Base-by-base conservation (phyloP, 1,139 yeast species). In the Geotrichum reessii region DNA sequence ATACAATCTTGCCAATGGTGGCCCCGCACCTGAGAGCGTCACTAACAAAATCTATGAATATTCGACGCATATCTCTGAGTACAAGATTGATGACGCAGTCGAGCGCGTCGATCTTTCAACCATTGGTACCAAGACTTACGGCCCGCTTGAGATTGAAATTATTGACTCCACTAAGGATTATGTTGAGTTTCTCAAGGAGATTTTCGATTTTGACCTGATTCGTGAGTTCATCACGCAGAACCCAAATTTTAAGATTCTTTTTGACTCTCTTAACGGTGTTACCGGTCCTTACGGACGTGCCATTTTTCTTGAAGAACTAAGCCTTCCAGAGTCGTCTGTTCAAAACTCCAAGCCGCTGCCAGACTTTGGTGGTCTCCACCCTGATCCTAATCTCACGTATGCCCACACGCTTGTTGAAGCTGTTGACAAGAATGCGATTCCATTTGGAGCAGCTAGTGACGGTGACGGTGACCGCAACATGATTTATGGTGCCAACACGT, bases 391-490 rank as follows among this genome's bases (percentile, higher is more conserved):
- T 75, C 81, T 93, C 73, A 92, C 98, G 19, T 95, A 95, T 70
- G 99, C 99, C 12, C 84, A 82, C 64, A 83, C 96, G 14, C 79
- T 93, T 64, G 99, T 93, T 31, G 87, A 84, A 56, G 81, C 82
- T 65, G 99, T 93, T 14, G 97, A 93, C 71, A 72, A 75, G 31
- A 87, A 87, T 63, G 76, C 82, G 61, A 87, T 92, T 65, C 90
- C 95, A 8, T 92, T 93, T 74, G 99, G 99, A 65, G 99, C 99
- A 47, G 99, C 99, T 6, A 87, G 96, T 19, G 99, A 93, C 71
- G 99, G 99, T 73, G 99, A 93, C 71, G 99, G 99, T 73, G 99
- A 93, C 73, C 84, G 99, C 76, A 93, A 93, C 74, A 93, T 93
- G 99, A 95, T 93, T 69, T 93, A 93, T 73, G 99, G 99, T 62